These are phyloP conservation scores for Gautieria morchelliformis DNA, from an alignment of 768 basidiomycete species.

Conservation along the genomic window DNA sequence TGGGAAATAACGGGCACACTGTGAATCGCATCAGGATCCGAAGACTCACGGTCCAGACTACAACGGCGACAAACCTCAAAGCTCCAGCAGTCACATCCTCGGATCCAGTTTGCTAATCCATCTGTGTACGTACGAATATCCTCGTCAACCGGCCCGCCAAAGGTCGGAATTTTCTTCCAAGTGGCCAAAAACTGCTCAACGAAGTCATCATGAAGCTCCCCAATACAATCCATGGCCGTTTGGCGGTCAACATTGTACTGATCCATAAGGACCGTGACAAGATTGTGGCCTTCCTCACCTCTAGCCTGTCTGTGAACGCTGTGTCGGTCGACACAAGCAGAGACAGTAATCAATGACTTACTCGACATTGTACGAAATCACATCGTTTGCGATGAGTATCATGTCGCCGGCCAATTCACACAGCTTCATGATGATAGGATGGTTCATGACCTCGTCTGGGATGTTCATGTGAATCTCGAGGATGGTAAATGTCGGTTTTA, in stretches of 20 bases:
- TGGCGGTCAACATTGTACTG: constrained; percentile 37
- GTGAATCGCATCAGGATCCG: not conserved
- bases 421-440: constrained; percentile 14
- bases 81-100: constrained; percentile 18
- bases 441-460: constrained; percentile 14
- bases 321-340: constrained; percentile 4
- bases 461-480: constrained; percentile 10
- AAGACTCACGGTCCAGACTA: not conserved
- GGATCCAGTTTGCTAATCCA: constrained; percentile 43
- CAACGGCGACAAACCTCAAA: not conserved
- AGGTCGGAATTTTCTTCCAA: too few relatives aligned
- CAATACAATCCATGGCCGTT: constrained; percentile 17
- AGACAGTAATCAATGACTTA: too few relatives aligned
- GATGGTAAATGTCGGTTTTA: constrained; percentile 14
- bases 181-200: constrained; percentile 25
- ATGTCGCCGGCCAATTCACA: constrained; percentile 12
- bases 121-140: constrained; percentile 33
- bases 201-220: constrained; percentile 23
- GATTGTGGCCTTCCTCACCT: constrained; percentile 29
- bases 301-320: constrained; percentile 10
- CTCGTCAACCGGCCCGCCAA: constrained; percentile 15
- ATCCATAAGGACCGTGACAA: constrained; percentile 40
- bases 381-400: constrained; percentile 20
- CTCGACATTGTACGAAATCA: too few relatives aligned
- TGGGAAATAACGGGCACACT: constrained; percentile 32